These are phyloP conservation scores for Ascochyta fabae DNA, from an alignment of 2,329 filamentous ascomycete genomes.

Conservation along the genomic window DNA sequence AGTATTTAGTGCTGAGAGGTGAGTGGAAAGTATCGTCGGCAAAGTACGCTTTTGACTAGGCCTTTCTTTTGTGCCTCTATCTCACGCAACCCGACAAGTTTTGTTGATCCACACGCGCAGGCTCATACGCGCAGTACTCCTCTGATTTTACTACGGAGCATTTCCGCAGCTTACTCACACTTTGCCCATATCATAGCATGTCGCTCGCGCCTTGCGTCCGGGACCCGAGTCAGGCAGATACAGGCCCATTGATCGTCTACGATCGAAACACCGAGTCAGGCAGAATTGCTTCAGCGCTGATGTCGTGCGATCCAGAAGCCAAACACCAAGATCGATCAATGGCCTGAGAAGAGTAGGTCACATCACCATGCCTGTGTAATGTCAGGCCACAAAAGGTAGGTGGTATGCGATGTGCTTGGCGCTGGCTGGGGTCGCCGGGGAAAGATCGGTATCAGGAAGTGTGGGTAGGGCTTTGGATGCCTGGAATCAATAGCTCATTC, in stretches of 20 bases:
- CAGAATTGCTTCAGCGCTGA: background rate
- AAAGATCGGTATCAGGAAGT: background rate
- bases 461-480: background rate
- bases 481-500: background rate
- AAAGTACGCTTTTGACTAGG: background rate
- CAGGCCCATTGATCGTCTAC: background rate
- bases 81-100: background rate
- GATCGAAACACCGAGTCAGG: background rate
- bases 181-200: background rate
- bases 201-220: background rate
- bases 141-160: slow-evolving; percentile 1
- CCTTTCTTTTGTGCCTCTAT: background rate
- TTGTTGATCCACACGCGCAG: background rate
- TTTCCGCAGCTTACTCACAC: slow-evolving; percentile 3
- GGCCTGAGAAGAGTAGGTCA: background rate
- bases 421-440: background rate
- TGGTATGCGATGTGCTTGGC: slow-evolving; percentile 3
- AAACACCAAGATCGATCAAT: background rate
- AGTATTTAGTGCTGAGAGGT: background rate
- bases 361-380: background rate
- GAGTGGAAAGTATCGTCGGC: background rate
- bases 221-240: slow-evolving; percentile 2
- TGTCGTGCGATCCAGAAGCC: background rate
- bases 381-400: slow-evolving; percentile 6
- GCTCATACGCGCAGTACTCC: background rate